Percentiles rank a stretch among this genome's conserved stretches.
Conservation (phyloP, 2,329 filamentous ascomycete genomes). For the Myriosclerotinia curreyana region DNA sequence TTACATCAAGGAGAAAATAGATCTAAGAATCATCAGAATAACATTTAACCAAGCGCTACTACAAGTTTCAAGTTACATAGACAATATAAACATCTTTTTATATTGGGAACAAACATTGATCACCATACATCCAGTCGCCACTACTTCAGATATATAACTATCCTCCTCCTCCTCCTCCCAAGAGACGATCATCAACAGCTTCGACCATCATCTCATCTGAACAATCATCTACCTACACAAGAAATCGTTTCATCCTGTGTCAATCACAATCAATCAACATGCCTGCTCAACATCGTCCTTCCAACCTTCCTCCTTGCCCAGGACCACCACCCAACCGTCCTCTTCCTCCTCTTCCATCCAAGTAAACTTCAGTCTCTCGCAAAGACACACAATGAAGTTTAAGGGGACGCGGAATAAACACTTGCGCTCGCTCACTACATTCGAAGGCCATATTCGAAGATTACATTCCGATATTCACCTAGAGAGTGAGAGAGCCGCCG, state of each 20-base stretch:
- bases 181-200: constrained; percentile 19
- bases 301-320: constrained; percentile 63
- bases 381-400: constrained; percentile 5
- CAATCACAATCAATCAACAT: constrained; percentile 40
- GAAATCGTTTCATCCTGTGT: constrained; percentile 12
- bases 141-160: constrained; percentile 20
- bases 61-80: constrained; percentile 18
- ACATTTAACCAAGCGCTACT: constrained; percentile 17
- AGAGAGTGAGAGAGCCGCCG: constrained; percentile 5
- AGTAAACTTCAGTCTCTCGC: constrained; percentile 29
- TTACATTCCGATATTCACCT: neutral
- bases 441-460: neutral
- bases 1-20: constrained; percentile 6
- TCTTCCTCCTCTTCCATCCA: constrained; percentile 61
- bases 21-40: constrained; percentile 15
- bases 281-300: constrained; percentile 52
- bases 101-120: constrained; percentile 16
- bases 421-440: constrained; percentile 3
- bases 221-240: neutral
- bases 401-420: neutral
- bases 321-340: constrained; percentile 61
- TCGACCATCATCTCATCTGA: constrained; percentile 16
- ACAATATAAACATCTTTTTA: constrained; percentile 17
- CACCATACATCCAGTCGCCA: constrained; percentile 2
- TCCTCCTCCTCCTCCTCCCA: constrained; percentile 15